Base-by-base conservation (phyloP, 352 stramenopile genomes). In the Discostella stelligera region DNA sequence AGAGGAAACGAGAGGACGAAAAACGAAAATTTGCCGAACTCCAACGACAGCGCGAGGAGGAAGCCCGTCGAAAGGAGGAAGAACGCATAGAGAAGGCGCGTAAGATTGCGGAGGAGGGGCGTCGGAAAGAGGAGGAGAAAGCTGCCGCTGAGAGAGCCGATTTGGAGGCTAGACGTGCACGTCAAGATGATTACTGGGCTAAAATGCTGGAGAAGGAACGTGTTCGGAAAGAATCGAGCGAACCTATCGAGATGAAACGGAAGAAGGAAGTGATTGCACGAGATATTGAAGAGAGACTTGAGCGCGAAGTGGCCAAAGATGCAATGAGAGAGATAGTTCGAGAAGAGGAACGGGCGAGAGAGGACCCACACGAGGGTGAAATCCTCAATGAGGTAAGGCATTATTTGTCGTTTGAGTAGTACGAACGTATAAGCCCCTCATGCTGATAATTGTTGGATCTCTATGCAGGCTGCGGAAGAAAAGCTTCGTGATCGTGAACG, bases 381-480 rank as follows among this genome's bases (percentile, higher is more conserved):
- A 76, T 83, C 21, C 55, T 83, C 4, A 66, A 78, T 70, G 56
- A 84, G 77, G 77, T 84, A 16, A 68, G 66, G 52, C 46, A 66
- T 69, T 48, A 8, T 41, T 65, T 11, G 18, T 30, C 30, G 25
- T 52, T 52, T 63, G 66, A 39, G 60, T 41, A 41, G 32, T 41
- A 41, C 32, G 4, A 2, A 54, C 20, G 30, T 55, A 50, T 39
- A 32, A 32, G 2, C 2, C 27, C 27, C 27, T 32, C 27, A 32
- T 32, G 14, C 46, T 59, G 49, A 49, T 59, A 0, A 44, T n/a
- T 61, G 61, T 55, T 32, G 32, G 16, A 14, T 13, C 53, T 39
- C 13, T 41, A 44, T 41, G 46, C 48, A 84, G 77, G 68, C 68
- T 23, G 71, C 20, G 20, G 61, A 80, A 41, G 60, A 62, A 46